Conservation (phyloP, 2,329 filamentous ascomycete species). For the Ramichloridium luteum region DNA sequence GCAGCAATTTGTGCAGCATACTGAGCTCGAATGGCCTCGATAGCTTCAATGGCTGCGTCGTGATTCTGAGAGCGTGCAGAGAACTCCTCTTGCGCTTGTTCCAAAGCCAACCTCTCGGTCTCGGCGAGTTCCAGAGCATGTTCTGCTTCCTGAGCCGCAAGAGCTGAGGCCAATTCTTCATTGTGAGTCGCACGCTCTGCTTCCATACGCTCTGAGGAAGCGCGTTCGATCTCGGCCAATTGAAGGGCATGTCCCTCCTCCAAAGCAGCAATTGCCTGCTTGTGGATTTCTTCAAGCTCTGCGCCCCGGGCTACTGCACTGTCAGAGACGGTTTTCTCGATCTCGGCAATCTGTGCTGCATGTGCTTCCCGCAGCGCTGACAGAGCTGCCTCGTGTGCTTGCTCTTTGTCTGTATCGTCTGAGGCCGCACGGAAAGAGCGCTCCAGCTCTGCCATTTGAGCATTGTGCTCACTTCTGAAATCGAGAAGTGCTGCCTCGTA, state of each 20-base stretch:
- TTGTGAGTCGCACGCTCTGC: background rate
- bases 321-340: slow-evolving; percentile 3
- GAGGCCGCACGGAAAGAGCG: too few species aligned
- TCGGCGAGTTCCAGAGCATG: background rate
- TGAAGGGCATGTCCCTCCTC: background rate
- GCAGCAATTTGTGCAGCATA: background rate
- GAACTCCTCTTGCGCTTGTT: slow-evolving; percentile 6
- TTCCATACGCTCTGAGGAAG: background rate
- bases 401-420: slow-evolving; percentile 3
- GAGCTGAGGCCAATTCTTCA: background rate
- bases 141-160: background rate
- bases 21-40: background rate
- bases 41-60: slow-evolving; percentile 6
- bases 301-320: background rate
- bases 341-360: slow-evolving; percentile 4
- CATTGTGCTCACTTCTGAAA: slow-evolving; percentile 3
- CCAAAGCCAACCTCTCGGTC: slow-evolving; percentile 2
- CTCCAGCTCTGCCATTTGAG: slow-evolving; percentile 3
- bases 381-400: slow-evolving; percentile 2
- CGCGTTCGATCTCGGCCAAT: background rate
- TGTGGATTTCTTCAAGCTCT: background rate
- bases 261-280: slow-evolving; percentile 2
- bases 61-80: slow-evolving; percentile 3
- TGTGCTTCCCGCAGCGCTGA: slow-evolving; percentile 5
- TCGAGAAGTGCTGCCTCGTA: background rate